Percentiles rank a stretch among this genome's conserved stretches.
These are phyloP conservation scores for Eutrema salsugineum DNA, from an alignment of 441 rosid genomes.

Conservation along the genomic window DNA sequence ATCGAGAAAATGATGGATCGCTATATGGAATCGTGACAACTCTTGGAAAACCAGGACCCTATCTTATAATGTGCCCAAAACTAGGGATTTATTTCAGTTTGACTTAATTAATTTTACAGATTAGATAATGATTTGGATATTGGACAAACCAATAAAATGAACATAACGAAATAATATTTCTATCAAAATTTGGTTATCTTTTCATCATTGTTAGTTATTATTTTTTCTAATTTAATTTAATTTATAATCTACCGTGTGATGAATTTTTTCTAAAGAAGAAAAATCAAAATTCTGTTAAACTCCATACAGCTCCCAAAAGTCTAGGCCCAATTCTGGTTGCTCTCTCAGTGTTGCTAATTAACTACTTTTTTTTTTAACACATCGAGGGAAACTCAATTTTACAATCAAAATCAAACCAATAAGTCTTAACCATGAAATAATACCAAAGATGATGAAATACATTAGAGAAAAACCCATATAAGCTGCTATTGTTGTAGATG, in stretches of 20 bases:
- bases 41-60: background rate
- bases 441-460: no score
- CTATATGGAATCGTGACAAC: background rate
- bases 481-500: no score
- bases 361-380: background rate
- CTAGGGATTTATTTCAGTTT: background rate
- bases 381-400: background rate
- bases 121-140: background rate
- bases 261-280: background rate
- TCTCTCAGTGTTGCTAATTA: background rate
- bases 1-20: background rate
- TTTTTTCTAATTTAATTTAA: background rate
- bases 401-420: no score
- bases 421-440: no score
- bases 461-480: no score
- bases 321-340: background rate
- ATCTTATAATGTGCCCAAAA: no score
- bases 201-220: background rate
- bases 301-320: background rate
- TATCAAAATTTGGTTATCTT: background rate
- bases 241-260: background rate
- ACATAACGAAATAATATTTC: background rate
- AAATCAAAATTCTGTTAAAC: background rate
- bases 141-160: background rate
- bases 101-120: background rate